Conservation (phyloP, 148 eudicot genomes). For the Chenopodium berlandieri region DNA sequence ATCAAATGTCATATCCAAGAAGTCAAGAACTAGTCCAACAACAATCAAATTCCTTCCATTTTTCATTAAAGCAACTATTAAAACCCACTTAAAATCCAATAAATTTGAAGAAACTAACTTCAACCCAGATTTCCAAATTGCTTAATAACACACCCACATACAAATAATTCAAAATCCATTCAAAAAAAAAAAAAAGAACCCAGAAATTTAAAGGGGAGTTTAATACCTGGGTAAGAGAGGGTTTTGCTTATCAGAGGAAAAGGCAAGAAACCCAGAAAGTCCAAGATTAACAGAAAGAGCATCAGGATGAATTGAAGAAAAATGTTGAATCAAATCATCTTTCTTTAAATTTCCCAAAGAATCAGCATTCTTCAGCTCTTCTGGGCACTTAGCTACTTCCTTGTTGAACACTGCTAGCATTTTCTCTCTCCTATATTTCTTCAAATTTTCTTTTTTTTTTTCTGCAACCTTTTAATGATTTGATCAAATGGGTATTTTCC, state of each 20-base stretch:
- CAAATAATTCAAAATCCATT: background rate
- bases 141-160: slow-evolving; percentile 11
- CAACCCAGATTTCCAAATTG: slow-evolving; percentile 17
- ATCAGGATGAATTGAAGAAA: slow-evolving; percentile 36
- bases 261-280: slow-evolving; percentile 33
- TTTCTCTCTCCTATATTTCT: background rate
- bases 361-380: slow-evolving; percentile 38
- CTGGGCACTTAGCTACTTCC: slow-evolving; percentile 43
- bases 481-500: background rate
- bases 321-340: slow-evolving; percentile 31
- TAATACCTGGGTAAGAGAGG: slow-evolving; percentile 45
- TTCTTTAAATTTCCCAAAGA: slow-evolving; percentile 29
- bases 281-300: slow-evolving; percentile 40
- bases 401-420: slow-evolving; percentile 49
- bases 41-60: background rate
- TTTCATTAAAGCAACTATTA: background rate
- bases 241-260: slow-evolving; percentile 40
- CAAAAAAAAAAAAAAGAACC: background rate
- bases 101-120: background rate
- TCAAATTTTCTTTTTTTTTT: background rate
- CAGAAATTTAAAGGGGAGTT: background rate
- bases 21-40: background rate
- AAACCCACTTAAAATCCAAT: slow-evolving; percentile 4
- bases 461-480: background rate
- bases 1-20: background rate